A percentile compares a stretch with the other conserved stretches of the same genome.
These are phyloP conservation scores for Cytospora piceicola DNA, from an alignment of 2,329 filamentous ascomycete species.

Conservation along the genomic window DNA sequence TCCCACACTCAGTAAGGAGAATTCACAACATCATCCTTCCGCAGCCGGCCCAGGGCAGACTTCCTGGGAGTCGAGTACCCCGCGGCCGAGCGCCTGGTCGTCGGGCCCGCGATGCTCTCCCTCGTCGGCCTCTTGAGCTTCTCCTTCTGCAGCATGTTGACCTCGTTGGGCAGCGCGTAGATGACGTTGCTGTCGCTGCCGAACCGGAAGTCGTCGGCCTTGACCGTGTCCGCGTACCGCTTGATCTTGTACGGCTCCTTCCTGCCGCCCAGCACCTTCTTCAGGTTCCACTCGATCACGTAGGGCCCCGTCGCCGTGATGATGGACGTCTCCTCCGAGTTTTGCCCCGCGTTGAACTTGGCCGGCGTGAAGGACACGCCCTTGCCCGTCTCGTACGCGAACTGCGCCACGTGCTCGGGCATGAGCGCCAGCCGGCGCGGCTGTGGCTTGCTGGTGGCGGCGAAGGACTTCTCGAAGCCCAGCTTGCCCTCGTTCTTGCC, in stretches of 20 bases:
- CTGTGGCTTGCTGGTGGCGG: constrained; percentile 90
- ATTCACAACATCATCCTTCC: constrained; percentile 83
- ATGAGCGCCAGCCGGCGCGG: constrained; percentile 87
- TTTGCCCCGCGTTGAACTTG: constrained; percentile 88
- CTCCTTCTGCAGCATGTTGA: constrained; percentile 93
- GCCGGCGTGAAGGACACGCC: constrained; percentile 87
- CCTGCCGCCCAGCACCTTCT: constrained; percentile 79
- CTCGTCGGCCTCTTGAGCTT: constrained; percentile 85
- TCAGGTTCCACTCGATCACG: constrained; percentile 94
- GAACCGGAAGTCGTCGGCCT: constrained; percentile 98
- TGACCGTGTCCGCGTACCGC: constrained; percentile 92
- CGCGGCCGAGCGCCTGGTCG: constrained; percentile 56
- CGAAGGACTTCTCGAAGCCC: constrained; percentile 93
- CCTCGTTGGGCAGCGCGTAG: constrained; percentile 93
- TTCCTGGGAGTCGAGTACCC: constrained; percentile 34
- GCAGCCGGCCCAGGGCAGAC: constrained; percentile 48
- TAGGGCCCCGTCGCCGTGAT: constrained; percentile 96
- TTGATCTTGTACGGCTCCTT: constrained; percentile 96
- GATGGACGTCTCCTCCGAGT: constrained; percentile 85
- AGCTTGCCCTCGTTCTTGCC: constrained; percentile 98
- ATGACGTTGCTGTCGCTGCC: constrained; percentile 98
- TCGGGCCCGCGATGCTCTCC: constrained; percentile 81
- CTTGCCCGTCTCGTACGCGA: constrained; percentile 92
- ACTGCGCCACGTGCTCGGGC: constrained; percentile 92
- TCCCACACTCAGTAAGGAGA: constrained; percentile 53